Conservation (phyloP, 2,329 filamentous ascomycete species). For the Tricladium varicosporioides region DNA sequence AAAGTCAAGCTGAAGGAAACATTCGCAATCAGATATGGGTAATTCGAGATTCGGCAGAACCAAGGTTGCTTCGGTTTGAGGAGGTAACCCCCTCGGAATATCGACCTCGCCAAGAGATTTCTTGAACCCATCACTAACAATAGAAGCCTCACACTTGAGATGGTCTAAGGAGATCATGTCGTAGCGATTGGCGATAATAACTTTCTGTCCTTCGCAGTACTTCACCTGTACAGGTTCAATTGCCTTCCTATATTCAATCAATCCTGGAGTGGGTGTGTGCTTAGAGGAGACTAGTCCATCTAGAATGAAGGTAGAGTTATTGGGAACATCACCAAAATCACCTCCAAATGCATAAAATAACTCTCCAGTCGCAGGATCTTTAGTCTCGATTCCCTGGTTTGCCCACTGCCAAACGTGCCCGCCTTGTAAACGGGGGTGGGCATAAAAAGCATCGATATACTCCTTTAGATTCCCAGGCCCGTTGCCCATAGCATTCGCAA, state of each 20-base stretch:
- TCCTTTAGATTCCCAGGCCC: conserved; percentile 68
- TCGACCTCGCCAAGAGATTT: neutral
- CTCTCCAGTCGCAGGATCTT: conserved; percentile 24
- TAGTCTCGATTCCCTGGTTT: conserved; percentile 35
- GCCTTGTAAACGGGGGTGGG: conserved; percentile 34
- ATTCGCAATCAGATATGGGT: too few species aligned
- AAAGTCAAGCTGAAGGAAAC: too few species aligned
- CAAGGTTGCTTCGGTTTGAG: neutral
- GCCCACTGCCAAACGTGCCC: conserved; percentile 44
- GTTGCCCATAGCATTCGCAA: conserved; percentile 69
- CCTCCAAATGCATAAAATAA: conserved; percentile 43
- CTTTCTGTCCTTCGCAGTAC: conserved; percentile 29
- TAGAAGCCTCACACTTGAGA: conserved; percentile 29
- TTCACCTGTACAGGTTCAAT: conserved; percentile 52
- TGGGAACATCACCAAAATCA: conserved; percentile 42
- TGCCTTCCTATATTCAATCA: conserved; percentile 56
- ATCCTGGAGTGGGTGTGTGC: conserved; percentile 55
- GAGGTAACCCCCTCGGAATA: neutral
- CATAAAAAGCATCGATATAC: conserved; percentile 59
- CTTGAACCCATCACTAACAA: neutral
- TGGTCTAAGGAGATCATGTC: conserved; percentile 53
- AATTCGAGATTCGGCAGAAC: neutral
- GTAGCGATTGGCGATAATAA: conserved; percentile 45
- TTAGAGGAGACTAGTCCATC: conserved; percentile 54
- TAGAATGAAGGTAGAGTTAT: conserved; percentile 37